These are phyloP conservation scores for Aspergillus pseudonomiae DNA, from an alignment of 2,329 filamentous ascomycete species.

Conservation along the genomic window DNA sequence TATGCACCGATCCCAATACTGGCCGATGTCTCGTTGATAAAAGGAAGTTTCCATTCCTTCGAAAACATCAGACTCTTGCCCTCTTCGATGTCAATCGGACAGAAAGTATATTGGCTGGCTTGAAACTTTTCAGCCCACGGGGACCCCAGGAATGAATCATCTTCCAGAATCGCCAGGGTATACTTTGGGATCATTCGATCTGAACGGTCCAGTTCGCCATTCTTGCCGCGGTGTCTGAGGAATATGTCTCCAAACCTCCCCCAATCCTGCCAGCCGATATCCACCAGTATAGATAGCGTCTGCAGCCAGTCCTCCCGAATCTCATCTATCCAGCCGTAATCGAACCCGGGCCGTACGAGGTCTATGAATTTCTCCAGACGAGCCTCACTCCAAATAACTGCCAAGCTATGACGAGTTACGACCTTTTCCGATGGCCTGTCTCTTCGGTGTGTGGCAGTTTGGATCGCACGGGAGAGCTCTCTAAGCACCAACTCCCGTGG, in stretches of 20 bases:
- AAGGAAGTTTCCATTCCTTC: slow-evolving; percentile 19
- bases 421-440: slow-evolving; percentile 10
- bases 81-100: slow-evolving; percentile 14
- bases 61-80: slow-evolving; percentile 7
- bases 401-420: slow-evolving; percentile 10
- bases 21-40: background rate
- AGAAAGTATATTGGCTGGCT: slow-evolving; percentile 8
- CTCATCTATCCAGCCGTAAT: background rate
- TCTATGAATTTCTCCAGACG: slow-evolving; percentile 15
- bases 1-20: slow-evolving; percentile 10
- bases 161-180: slow-evolving; percentile 2
- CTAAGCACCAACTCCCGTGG: background rate
- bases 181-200: slow-evolving; percentile 11
- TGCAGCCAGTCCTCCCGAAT: slow-evolving; percentile 10
- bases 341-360: background rate
- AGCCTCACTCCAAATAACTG: slow-evolving; percentile 14
- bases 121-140: slow-evolving; percentile 9
- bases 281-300: slow-evolving; percentile 16
- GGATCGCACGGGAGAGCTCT: background rate
- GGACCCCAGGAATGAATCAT: slow-evolving; percentile 7
- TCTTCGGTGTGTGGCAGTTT: background rate
- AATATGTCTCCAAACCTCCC: slow-evolving; percentile 15
- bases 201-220: slow-evolving; percentile 3
- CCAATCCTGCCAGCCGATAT: slow-evolving; percentile 19
- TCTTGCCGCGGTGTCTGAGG: background rate